These are phyloP conservation scores for Scheffersomyces insectosa DNA, from an alignment of 1,139 yeast species.

Conservation along the genomic window DNA sequence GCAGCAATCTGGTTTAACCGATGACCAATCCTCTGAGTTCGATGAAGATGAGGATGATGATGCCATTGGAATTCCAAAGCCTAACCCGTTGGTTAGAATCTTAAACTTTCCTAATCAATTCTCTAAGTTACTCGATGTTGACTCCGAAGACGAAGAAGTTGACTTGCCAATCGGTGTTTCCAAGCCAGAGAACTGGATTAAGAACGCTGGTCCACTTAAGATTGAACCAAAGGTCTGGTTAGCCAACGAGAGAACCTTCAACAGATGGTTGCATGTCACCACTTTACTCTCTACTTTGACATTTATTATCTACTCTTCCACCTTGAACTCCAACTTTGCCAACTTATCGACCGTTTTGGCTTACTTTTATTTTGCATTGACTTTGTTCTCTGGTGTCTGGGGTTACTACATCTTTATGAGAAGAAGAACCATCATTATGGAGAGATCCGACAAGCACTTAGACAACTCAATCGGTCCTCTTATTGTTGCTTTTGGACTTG, in stretches of 20 bases:
- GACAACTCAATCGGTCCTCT: conserved; percentile 91
- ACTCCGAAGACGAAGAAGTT: conserved; percentile 84
- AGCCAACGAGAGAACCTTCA: conserved; percentile 96
- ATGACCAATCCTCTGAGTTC: conserved; percentile 39
- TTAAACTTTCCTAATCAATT: conserved; percentile 31
- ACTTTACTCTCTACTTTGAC: conserved; percentile 84
- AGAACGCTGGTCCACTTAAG: conserved; percentile 88
- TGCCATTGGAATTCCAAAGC: conserved; percentile 40
- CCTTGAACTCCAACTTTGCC: conserved; percentile 60
- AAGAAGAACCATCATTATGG: conserved; percentile 72
- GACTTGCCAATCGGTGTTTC: conserved; percentile 86
- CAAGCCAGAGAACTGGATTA: conserved; percentile 75
- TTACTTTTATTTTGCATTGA: conserved; percentile 74
- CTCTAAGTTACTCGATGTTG: conserved; percentile 56
- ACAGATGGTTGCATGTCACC: conserved; percentile 94
- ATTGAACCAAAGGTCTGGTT: conserved; percentile 98
- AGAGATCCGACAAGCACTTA: conserved; percentile 82
- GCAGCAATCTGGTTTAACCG: conserved; percentile 11
- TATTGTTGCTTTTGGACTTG: conserved; percentile 69
- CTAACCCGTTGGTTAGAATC: conserved; percentile 20
- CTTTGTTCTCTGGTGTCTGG: conserved; percentile 85
- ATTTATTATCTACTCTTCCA: conserved; percentile 80
- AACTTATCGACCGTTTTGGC: conserved; percentile 65
- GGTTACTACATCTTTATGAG: conserved; percentile 76
- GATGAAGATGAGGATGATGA: conserved; percentile 42